Percentiles rank a stretch among this genome's conserved stretches.
phyloP scores from a whole-genome alignment of 2,329 filamentous ascomycete species.

The Trichoderma cornu-damae region DNA sequence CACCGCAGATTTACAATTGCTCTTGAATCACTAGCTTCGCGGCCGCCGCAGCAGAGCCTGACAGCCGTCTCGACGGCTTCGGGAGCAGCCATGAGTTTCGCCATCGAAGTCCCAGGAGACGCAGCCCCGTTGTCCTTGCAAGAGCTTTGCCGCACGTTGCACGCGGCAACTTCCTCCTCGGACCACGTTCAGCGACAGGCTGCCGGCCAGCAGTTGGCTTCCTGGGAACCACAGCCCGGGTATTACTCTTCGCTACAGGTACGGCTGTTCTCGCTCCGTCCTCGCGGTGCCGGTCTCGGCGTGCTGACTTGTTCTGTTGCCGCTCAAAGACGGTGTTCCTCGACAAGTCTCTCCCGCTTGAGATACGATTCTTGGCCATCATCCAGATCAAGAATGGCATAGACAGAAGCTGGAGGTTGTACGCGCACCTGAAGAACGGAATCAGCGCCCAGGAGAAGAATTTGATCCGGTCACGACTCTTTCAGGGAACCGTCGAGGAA shows the following conservation, averaged over 20 bases:
- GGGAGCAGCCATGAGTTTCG: conserved; percentile 54
- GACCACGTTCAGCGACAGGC: conserved; percentile 60
- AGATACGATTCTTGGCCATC: conserved; percentile 81
- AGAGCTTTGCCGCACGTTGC: conserved; percentile 60
- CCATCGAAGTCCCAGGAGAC: conserved; percentile 76
- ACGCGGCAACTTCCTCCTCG: conserved; percentile 58
- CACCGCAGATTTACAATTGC: background rate
- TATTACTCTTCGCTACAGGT: conserved; percentile 68
- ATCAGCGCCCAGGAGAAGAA: conserved; percentile 71
- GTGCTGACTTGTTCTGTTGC: conserved; percentile 2
- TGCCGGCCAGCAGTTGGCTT: conserved; percentile 63
- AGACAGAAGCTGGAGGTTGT: conserved; percentile 82
- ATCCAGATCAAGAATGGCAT: conserved; percentile 97
- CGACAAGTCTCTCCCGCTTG: conserved; percentile 67
- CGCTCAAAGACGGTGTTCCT: conserved; percentile 60
- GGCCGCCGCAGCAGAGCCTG: background rate
- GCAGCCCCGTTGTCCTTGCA: conserved; percentile 63
- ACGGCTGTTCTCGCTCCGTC: conserved; percentile 22
- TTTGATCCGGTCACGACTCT: conserved; percentile 66
- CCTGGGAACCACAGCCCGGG: conserved; percentile 63
- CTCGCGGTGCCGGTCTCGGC: background rate
- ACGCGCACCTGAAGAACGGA: conserved; percentile 55
- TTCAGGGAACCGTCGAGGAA: conserved; percentile 74
- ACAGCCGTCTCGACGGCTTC: conserved; percentile 19
- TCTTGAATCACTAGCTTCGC: background rate